These are phyloP conservation scores for Cyberlindnera americana DNA, from an alignment of 805 yeast species.

Conservation along the genomic window DNA sequence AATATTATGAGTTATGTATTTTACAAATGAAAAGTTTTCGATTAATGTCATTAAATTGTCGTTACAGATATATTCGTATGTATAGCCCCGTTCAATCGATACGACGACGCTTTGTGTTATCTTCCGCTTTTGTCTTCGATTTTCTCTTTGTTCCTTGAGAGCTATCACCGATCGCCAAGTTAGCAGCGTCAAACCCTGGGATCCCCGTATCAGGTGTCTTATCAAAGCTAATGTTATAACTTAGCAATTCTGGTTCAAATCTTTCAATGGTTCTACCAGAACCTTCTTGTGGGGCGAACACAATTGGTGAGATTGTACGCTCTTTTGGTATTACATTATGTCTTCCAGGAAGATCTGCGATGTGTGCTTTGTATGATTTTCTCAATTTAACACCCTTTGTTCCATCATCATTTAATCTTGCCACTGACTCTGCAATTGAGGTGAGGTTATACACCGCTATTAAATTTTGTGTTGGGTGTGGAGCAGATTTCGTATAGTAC, in stretches of 20 bases:
- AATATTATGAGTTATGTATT: no score
- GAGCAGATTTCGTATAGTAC: conserved; percentile 39
- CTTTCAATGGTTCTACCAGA: conserved; percentile 45
- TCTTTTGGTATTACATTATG: conserved; percentile 56
- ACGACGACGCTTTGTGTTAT: conserved; percentile 29
- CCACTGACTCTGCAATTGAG: conserved; percentile 71
- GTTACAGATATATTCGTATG: no score
- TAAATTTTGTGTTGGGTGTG: conserved; percentile 73
- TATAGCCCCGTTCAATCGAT: conserved; percentile 22
- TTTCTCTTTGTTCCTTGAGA: conserved; percentile 33
- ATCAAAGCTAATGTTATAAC: conserved; percentile 53
- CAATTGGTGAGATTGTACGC: conserved; percentile 36
- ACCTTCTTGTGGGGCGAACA: conserved; percentile 30
- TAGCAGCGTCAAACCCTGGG: conserved; percentile 70
- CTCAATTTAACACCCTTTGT: conserved; percentile 89
- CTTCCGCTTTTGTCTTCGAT: conserved; percentile 33
- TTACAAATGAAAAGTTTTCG: no score
- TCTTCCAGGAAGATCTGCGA: conserved; percentile 80
- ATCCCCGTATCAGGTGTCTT: conserved; percentile 66
- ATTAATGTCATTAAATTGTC: not conserved
- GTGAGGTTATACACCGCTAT: conserved; percentile 65
- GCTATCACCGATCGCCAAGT: conserved; percentile 53
- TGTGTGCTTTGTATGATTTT: conserved; percentile 92
- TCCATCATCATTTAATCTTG: conserved; percentile 84
- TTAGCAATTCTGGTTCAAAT: conserved; percentile 47